Conservation (phyloP, 495 filamentous ascomycete genomes). For the Daldinia bambusicola region DNA sequence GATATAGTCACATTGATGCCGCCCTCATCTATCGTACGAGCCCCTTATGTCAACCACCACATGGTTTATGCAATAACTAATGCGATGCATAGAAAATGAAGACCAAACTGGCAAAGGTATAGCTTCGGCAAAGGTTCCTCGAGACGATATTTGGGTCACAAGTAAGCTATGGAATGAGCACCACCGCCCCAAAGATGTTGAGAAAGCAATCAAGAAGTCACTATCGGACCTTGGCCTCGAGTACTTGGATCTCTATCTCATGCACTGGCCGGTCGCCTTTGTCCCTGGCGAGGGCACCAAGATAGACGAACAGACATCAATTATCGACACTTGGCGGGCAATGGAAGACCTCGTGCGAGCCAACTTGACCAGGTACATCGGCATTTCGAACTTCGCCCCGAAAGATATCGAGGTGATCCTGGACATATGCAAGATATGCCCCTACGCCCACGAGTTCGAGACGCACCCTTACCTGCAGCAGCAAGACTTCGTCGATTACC, state of each 20-base stretch:
- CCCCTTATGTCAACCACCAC: neutral
- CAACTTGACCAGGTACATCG: slow-evolving; percentile 68
- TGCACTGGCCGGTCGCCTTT: slow-evolving; percentile 73
- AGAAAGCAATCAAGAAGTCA: slow-evolving; percentile 67
- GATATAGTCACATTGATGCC: slow-evolving; percentile 70
- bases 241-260: slow-evolving; percentile 76
- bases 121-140: slow-evolving; percentile 63
- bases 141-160: slow-evolving; percentile 73
- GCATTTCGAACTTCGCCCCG: slow-evolving; percentile 74
- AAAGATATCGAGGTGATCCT: slow-evolving; percentile 69
- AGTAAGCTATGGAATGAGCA: slow-evolving; percentile 77
- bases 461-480: slow-evolving; percentile 66
- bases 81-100: slow-evolving; percentile 59
- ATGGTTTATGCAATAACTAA: slow-evolving; percentile 52
- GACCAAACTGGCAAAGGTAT: slow-evolving; percentile 65
- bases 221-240: slow-evolving; percentile 69
- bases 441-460: slow-evolving; percentile 75
- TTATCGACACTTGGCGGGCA: slow-evolving; percentile 66
- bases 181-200: slow-evolving; percentile 71
- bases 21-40: slow-evolving; percentile 36
- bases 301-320: slow-evolving; percentile 56
- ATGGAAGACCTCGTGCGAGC: slow-evolving; percentile 68
- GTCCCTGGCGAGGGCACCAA: slow-evolving; percentile 46
- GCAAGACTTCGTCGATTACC: slow-evolving; percentile 64
- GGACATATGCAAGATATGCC: slow-evolving; percentile 64